These are phyloP conservation scores for Chrysoporthe puriensis DNA, from an alignment of 2,329 filamentous ascomycete species.

Conservation along the genomic window DNA sequence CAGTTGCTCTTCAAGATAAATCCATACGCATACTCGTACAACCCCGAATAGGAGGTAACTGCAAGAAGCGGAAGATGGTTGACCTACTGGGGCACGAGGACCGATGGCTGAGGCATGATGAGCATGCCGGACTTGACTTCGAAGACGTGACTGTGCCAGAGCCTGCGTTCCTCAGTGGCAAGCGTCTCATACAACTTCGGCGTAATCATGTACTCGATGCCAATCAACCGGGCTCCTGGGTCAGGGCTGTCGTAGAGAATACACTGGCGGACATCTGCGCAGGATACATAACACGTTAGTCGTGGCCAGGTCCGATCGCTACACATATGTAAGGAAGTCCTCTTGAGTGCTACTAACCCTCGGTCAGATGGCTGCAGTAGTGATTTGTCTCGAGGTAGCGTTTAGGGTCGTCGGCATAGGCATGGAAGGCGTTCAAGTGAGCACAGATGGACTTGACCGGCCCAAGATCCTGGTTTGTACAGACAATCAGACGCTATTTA, in stretches of 20 bases:
- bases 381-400: slow-evolving; percentile 79
- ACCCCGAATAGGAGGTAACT: not conserved
- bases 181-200: slow-evolving; percentile 69
- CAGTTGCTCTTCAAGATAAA: not conserved
- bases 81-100: slow-evolving; percentile 50
- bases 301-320: no score
- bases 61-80: not conserved
- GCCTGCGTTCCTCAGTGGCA: slow-evolving; percentile 65
- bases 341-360: slow-evolving; percentile 42
- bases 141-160: slow-evolving; percentile 80
- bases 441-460: slow-evolving; percentile 78
- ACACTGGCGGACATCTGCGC: slow-evolving; percentile 76
- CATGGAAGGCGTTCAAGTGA: slow-evolving; percentile 85
- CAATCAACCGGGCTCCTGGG: slow-evolving; percentile 73
- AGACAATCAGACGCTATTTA: slow-evolving; percentile 1
- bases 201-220: slow-evolving; percentile 87
- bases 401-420: slow-evolving; percentile 73
- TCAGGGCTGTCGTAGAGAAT: slow-evolving; percentile 77
- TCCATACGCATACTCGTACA: not conserved
- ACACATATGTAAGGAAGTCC: not conserved
- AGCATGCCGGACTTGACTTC: slow-evolving; percentile 81
- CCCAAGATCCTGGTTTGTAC: slow-evolving; percentile 58
- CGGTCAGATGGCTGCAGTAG: slow-evolving; percentile 79
- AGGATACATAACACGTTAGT: not conserved
- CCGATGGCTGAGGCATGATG: slow-evolving; percentile 68